phyloP scores from a whole-genome alignment of 1,284 basidiomycete genomes.

The Sporisorium sorghi region DNA sequence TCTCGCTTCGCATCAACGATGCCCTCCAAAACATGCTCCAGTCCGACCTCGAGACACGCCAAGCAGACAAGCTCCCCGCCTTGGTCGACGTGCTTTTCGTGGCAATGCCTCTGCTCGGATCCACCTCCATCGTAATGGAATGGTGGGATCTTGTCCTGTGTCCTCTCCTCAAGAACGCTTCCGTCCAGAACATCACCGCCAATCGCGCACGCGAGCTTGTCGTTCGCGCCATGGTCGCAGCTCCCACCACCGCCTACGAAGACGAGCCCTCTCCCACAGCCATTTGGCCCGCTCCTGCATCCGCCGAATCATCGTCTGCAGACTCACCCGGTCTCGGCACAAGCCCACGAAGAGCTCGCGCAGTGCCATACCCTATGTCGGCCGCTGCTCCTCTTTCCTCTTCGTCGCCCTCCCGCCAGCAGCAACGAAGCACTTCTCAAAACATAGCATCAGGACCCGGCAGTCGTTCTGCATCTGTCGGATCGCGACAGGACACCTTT shows the following conservation, averaged over 20 bases:
- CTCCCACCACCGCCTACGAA: conserved; percentile 54
- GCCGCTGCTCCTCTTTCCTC: conserved; percentile 31
- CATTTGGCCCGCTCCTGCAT: conserved; percentile 34
- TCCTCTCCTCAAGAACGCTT: conserved; percentile 56
- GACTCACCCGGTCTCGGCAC: conserved; percentile 13
- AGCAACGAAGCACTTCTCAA: conserved; percentile 21
- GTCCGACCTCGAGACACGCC: conserved; percentile 46
- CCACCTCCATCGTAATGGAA: conserved; percentile 49
- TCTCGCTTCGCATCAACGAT: conserved; percentile 49
- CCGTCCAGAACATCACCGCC: conserved; percentile 43
- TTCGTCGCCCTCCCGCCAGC: conserved; percentile 29
- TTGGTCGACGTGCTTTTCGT: conserved; percentile 55
- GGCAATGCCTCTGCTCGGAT: conserved; percentile 49
- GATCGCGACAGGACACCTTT: conserved; percentile 37
- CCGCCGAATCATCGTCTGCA: background rate
- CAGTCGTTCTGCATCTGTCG: conserved; percentile 35
- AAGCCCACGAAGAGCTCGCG: conserved; percentile 38
- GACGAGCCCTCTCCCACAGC: conserved; percentile 53
- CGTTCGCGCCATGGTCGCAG: conserved; percentile 53
- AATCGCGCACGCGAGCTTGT: conserved; percentile 56
- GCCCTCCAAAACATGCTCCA: conserved; percentile 43
- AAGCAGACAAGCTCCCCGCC: conserved; percentile 35
- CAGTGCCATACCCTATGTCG: conserved; percentile 51
- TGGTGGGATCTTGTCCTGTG: conserved; percentile 66
- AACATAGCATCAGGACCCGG: conserved; percentile 13